A percentile compares a stretch with the other conserved stretches of the same genome.
Conservation (phyloP, 192 early-diverging fungal genomes). For the Umbelopsis vinacea region DNA sequence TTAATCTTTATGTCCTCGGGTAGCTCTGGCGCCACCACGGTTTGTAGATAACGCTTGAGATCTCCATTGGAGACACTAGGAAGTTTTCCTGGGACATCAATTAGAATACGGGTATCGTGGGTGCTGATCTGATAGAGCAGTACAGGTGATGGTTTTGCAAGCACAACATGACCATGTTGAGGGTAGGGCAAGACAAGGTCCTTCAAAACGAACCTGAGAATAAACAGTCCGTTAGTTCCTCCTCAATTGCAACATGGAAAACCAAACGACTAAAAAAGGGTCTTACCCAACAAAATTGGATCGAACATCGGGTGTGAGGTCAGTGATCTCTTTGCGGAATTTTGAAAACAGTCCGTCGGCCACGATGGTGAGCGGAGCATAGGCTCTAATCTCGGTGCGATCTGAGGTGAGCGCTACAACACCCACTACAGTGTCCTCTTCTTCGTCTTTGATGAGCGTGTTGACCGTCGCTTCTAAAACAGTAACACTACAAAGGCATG, state of each 20-base stretch:
- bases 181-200: constrained; percentile 77
- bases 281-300: constrained; percentile 38
- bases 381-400: constrained; percentile 25
- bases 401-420: constrained; percentile 39
- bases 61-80: constrained; percentile 72
- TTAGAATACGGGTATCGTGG: constrained; percentile 84
- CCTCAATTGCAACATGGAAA: background rate
- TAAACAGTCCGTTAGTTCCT: background rate
- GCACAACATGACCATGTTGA: constrained; percentile 89
- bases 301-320: constrained; percentile 47
- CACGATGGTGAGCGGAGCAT: constrained; percentile 84
- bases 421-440: constrained; percentile 57
- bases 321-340: constrained; percentile 79
- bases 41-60: constrained; percentile 64
- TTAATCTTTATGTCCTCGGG: constrained; percentile 63
- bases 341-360: constrained; percentile 96
- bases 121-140: constrained; percentile 92
- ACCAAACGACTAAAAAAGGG: background rate
- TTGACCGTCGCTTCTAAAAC: constrained; percentile 78
- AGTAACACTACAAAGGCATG: constrained; percentile 60
- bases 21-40: constrained; percentile 68
- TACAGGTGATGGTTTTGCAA: constrained; percentile 85
- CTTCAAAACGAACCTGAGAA: constrained; percentile 64
- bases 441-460: constrained; percentile 58
- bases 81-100: constrained; percentile 91